phyloP scores from a whole-genome alignment of 768 basidiomycete genomes.

The Lentinula detonsa region DNA sequence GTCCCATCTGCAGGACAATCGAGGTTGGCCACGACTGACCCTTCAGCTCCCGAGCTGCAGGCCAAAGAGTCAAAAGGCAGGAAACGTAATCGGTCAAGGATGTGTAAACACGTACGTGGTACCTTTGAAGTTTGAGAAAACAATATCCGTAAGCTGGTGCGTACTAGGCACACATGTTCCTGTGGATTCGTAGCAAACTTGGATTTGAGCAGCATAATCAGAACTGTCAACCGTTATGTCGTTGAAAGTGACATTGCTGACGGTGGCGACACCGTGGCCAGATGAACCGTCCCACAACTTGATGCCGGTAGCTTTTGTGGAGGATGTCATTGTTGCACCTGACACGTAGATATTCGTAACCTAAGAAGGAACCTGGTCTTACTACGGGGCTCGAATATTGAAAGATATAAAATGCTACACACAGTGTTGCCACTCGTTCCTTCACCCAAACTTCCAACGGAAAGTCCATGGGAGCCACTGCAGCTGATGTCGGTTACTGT shows the following conservation, averaged over 20 bases:
- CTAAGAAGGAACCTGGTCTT: slow-evolving; percentile 7
- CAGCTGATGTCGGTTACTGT: slow-evolving; percentile 23
- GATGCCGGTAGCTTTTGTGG: slow-evolving; percentile 25
- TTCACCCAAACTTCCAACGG: slow-evolving; percentile 20
- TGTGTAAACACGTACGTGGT: slow-evolving; percentile 17
- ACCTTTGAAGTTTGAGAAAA: slow-evolving; percentile 19
- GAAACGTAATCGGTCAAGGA: not conserved
- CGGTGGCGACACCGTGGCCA: slow-evolving; percentile 22
- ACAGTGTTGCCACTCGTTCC: slow-evolving; percentile 8
- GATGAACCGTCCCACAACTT: slow-evolving; percentile 24
- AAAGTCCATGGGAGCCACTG: slow-evolving; percentile 24
- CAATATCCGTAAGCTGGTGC: slow-evolving; percentile 18
- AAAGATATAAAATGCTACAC: not conserved
- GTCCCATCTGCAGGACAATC: slow-evolving; percentile 20
- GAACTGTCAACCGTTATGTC: slow-evolving; percentile 22
- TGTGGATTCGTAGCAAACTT: slow-evolving; percentile 22
- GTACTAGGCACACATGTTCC: slow-evolving; percentile 19
- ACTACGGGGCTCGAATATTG: not conserved
- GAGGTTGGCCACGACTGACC: slow-evolving; percentile 22
- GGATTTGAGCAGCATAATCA: slow-evolving; percentile 26
- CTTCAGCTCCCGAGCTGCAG: slow-evolving; percentile 7
- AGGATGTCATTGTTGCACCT: slow-evolving; percentile 23
- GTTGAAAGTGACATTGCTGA: slow-evolving; percentile 22
- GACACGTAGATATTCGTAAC: slow-evolving; percentile 22
- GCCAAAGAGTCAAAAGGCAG: not conserved